Evolutionary conservation across 2,329 filamentous ascomycete species (phyloP).

Genomic region (Phialocephala subalpina): DNA sequence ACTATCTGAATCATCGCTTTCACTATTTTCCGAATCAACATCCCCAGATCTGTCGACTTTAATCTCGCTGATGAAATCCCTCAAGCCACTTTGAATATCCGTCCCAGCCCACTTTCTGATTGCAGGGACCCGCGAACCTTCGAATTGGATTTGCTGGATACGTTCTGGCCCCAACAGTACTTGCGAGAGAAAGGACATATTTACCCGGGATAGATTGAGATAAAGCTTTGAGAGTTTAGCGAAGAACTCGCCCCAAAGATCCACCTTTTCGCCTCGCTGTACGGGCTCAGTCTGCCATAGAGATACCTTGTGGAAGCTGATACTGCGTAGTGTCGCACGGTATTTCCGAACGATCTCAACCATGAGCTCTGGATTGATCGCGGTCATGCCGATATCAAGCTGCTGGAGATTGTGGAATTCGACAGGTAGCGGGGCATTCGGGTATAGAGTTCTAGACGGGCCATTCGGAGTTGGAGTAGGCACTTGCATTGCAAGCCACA

Average conservation of each 20-base stretch:
- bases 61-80: constrained; percentile 17
- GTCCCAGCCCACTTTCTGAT: constrained; percentile 28
- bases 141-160: constrained; percentile 18
- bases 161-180: neutral
- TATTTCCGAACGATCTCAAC: constrained; percentile 51
- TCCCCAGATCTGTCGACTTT: no score
- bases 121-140: neutral
- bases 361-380: constrained; percentile 42
- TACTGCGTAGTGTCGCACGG: constrained; percentile 50
- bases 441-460: neutral
- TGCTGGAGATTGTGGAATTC: constrained; percentile 47
- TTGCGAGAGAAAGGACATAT: constrained; percentile 24
- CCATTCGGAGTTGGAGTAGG: neutral
- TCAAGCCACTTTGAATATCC: constrained; percentile 31
- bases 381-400: constrained; percentile 54
- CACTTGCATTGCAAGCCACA: constrained; percentile 23
- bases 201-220: constrained; percentile 25
- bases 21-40: no score
- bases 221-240: constrained; percentile 42
- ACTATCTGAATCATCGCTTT: no score
- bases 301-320: constrained; percentile 56
- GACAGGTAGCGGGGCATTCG: constrained; percentile 38
- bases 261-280: constrained; percentile 35
- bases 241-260: constrained; percentile 52
- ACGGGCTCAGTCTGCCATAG: constrained; percentile 34